A percentile compares a stretch with the other conserved stretches of the same genome.
Conservation (phyloP, 2,329 filamentous ascomycete genomes). For the Dissoconium aciculare region DNA sequence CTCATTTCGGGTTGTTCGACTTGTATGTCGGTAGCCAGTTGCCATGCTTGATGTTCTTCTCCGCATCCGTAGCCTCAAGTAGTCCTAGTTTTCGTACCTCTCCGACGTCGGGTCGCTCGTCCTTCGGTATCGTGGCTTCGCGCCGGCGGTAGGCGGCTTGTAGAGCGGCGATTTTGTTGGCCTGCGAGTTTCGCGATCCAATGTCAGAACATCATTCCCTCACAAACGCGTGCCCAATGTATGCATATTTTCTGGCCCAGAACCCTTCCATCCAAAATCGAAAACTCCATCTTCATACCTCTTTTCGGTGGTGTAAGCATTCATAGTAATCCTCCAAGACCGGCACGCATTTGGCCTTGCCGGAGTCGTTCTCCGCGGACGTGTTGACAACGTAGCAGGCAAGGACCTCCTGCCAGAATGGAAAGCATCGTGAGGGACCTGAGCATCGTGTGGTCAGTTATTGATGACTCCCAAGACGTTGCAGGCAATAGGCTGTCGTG, state of each 20-base stretch:
- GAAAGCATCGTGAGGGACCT: conserved; percentile 77
- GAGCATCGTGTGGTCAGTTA: too few species aligned
- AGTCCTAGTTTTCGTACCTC: conserved; percentile 80
- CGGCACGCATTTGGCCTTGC: conserved; percentile 75
- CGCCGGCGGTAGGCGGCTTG: conserved; percentile 76
- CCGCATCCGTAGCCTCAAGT: conserved; percentile 62
- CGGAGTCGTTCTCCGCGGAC: conserved; percentile 57
- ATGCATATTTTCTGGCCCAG: not conserved
- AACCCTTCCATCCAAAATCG: not conserved
- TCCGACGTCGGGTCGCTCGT: conserved; percentile 66
- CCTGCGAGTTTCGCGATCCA: too few species aligned
- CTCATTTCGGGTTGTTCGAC: conserved; percentile 14
- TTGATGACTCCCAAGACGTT: too few species aligned
- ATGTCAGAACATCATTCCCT: too few species aligned
- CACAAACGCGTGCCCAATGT: too few species aligned
- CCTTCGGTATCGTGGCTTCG: conserved; percentile 58
- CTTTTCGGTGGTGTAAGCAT: conserved; percentile 96
- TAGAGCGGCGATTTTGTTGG: conserved; percentile 59
- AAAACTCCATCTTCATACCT: conserved; percentile 46
- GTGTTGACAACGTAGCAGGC: conserved; percentile 97
- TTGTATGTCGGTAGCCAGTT: conserved; percentile 26
- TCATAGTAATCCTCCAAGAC: conserved; percentile 95
- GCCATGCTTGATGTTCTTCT: conserved; percentile 38
- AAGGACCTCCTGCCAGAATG: conserved; percentile 98
- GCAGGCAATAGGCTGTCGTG: conserved; percentile 4